phyloP scores from a whole-genome alignment of 306 rosid species.

The Pachyrhizus erosus region DNA sequence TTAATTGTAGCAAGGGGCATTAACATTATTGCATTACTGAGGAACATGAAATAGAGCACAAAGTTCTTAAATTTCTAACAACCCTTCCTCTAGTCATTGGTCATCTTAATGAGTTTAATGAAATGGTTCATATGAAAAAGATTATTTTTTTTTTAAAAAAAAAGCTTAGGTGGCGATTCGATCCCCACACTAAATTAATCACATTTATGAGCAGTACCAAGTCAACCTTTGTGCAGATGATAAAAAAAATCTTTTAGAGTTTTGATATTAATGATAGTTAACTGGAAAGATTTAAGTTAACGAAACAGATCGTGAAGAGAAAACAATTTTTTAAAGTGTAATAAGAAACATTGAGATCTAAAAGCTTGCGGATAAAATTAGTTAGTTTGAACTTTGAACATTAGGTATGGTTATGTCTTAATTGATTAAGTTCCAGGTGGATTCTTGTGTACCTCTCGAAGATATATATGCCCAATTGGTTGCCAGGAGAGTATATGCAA shows the following conservation, averaged over 20 bases:
- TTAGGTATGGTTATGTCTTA: conserved; percentile 27
- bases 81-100: conserved; percentile 36
- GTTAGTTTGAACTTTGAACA: not conserved
- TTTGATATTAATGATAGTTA: conserved; percentile 16
- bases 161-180: conserved; percentile 2
- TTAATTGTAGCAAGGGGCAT: conserved; percentile 9
- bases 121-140: conserved; percentile 1
- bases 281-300: conserved; percentile 1
- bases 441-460: conserved; percentile 8
- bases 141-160: conserved; percentile 26
- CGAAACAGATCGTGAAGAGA: not conserved
- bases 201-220: conserved; percentile 26
- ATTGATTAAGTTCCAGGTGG: conserved; percentile 43
- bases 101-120: conserved; percentile 33
- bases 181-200: not conserved
- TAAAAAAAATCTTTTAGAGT: not conserved
- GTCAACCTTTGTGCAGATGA: not conserved
- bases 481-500: conserved; percentile 35
- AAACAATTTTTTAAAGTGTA: not conserved
- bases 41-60: not conserved
- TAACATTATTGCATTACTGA: conserved; percentile 30
- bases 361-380: conserved; percentile 24
- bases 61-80: conserved; percentile 25
- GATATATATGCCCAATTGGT: conserved; percentile 8
- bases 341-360: conserved; percentile 20